Evolutionary conservation across 164 flowering plant genomes (phyloP), one percentile per base, ranked within the genome.

Genomic region (Aristolochia fimbriata): DNA sequence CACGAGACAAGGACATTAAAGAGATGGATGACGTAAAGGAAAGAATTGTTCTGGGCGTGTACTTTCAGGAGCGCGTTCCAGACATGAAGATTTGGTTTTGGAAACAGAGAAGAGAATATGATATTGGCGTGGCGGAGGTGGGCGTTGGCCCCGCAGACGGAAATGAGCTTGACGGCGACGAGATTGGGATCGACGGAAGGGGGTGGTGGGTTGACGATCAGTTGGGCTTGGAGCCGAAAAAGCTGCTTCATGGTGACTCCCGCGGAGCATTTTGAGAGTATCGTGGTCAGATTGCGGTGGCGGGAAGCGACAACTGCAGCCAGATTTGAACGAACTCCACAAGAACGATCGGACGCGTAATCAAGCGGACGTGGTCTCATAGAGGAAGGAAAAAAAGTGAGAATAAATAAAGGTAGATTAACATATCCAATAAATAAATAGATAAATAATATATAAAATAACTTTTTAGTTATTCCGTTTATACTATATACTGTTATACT

Each of bases 161-260:
- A 65, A 41, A 78, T 74, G 50, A 78, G 71, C 54, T 78, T 78
- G 63, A 75, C 71, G 59, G 80, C 75, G 15, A 77, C 43, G 68
- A 67, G 53, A 58, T 71, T 74, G 43, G 77, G 73, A 25, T 68
- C 59, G 54, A 69, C 49, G 6, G 59, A 49, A 17, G 60, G 68
- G 25, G 60, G 70, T 2, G 72, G 74, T 30, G 78, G 68, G 49
- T 17, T 23, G 61, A 74, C 68, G 53, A 73, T 11, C 52, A 73
- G 60, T 33, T 70, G 77, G 24, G 81, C 51, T 51, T 75, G 81
- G 57, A 78, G 60, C 55, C 74, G 78, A 22, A 55, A 24, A 64
- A 75, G 61, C 20, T 78, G 81, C 51, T 45, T 61, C 66, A 69
- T 64, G 65, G 43, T 64, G 17, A 77, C 66, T 21, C 67, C 63